Base-by-base conservation (phyloP, 1,139 yeast genomes). In the Eremothecium coryli region DNA sequence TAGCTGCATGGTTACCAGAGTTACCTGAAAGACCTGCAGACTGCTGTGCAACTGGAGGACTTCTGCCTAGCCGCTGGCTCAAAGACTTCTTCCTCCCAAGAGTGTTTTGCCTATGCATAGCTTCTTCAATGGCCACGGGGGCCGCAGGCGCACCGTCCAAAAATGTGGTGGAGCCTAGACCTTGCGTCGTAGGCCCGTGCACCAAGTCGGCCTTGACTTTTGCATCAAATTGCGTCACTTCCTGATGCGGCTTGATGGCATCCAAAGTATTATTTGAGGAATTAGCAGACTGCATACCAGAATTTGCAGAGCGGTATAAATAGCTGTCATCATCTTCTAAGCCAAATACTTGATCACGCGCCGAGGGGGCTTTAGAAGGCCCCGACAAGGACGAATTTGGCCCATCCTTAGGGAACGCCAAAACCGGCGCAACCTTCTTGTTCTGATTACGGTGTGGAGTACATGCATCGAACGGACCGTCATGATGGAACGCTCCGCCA, bases 381-480 rank as follows among this genome's bases (percentile, higher is more conserved):
- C 93, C 93, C 46, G 76, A 75, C 45, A 90, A 76, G 5, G 93
- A 73, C 55, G 76, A 84, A 60, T 88, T 90, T 41, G 97, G 95
- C 0, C 97, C 96, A 61, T 88, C 94, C 4, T 71, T 81, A 2
- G 96, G 95, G 68, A 86, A 90, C 1, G 98, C 98, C 65, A 77
- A 68, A 17, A 90, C 95, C 2, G 98, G 98, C 0, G 96, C 95
- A 27, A 74, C 76, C 55, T 76, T 79, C 18, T 64, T 65, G 54
- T 81, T 73, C 61, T 82, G 82, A 62, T 90, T 90, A 58, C 97
- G 77, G 59, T 84, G 95, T 5, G 98, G 97, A 4, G 93, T 82
- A 60, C 97, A 88, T 2, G 98, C 98, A 59, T 90, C 98, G 58
- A 90, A 90, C 12, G 98, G 98, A 10, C 98, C 98, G 60, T 90